Base-by-base conservation (phyloP, 768 basidiomycete species). In the Astraeus odoratus region DNA sequence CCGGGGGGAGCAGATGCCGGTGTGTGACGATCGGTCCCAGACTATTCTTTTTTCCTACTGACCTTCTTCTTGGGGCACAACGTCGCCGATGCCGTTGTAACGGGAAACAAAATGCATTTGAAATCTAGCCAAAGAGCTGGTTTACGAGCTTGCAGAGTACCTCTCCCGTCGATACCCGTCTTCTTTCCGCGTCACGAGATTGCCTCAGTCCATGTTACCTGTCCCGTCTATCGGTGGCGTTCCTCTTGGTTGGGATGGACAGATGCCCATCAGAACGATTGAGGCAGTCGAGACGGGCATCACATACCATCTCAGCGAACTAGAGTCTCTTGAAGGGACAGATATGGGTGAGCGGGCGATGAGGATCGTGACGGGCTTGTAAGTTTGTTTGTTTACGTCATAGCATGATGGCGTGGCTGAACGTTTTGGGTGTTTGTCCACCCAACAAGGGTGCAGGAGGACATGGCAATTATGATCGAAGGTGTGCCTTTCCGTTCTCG, bases 61-160 rank as follows among this genome's bases (percentile, higher is more conserved):
- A 31, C 25, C n/a, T 30, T 42, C 34, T n/a, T 22, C 13, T 27
- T n/a, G n/a, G n/a, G n/a, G n/a, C n/a, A n/a, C n/a, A n/a, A n/a
- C n/a, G n/a, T n/a, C n/a, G n/a, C n/a, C n/a, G n/a, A n/a, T n/a
- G n/a, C n/a, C n/a, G n/a, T n/a, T n/a, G n/a, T n/a, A n/a, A n/a
- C n/a, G n/a, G n/a, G 27, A 47, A 53, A 9, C 37, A 49, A 46
- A 30, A 18, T 18, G 5, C 27, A 30, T 35, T 42, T 10, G 5
- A 2, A n/a, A 36, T 42, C n/a, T 47, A 83, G 83, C 81, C 6
- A 66, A 77, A 36, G 83, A 86, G 58, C 67, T 83, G 20, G 74
- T 82, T 15, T 77, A 85, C 48, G 83, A 86, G 55, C 61, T 86
- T 30, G 71, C 78, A 2, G 81, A 83, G 53, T 86, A 81, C 55